Conservation (phyloP, 192 early-diverging fungal species). For the Phycomyces blakesleeanus region DNA sequence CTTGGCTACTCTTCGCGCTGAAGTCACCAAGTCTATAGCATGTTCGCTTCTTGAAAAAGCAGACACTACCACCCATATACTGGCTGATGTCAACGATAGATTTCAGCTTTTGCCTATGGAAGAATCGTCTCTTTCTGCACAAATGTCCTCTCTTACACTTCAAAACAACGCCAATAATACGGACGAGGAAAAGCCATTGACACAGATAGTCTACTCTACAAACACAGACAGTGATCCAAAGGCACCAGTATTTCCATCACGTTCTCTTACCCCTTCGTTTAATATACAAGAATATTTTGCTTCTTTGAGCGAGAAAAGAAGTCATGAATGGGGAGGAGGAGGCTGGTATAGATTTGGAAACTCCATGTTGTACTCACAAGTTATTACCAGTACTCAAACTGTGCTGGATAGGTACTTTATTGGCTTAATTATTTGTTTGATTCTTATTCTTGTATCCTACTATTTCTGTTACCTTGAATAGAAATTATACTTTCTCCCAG, state of each 20-base stretch:
- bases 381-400: constrained; percentile 87
- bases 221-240: not conserved
- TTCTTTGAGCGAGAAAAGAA: constrained; percentile 43
- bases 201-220: not conserved
- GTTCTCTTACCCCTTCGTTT: constrained; percentile 56
- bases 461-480: constrained; percentile 19
- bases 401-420: constrained; percentile 75
- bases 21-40: not conserved
- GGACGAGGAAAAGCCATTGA: constrained; percentile 6
- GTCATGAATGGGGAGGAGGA: constrained; percentile 33
- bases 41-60: not conserved
- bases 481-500: constrained; percentile 64
- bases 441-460: not conserved
- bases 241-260: constrained; percentile 32
- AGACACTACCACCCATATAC: not conserved
- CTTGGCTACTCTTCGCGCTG: constrained; percentile 7
- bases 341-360: constrained; percentile 59
- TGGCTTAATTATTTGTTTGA: constrained; percentile 5
- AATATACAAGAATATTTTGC: constrained; percentile 47
- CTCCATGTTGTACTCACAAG: constrained; percentile 71
- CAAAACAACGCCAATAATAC: not conserved
- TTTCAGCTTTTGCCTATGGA: not conserved
- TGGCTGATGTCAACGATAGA: constrained; percentile 4
- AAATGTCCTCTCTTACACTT: too few species aligned
- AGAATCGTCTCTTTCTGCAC: too few species aligned